phyloP scores from a whole-genome alignment of 192 early-diverging fungal genomes.

The Haplosporangium gracile region DNA sequence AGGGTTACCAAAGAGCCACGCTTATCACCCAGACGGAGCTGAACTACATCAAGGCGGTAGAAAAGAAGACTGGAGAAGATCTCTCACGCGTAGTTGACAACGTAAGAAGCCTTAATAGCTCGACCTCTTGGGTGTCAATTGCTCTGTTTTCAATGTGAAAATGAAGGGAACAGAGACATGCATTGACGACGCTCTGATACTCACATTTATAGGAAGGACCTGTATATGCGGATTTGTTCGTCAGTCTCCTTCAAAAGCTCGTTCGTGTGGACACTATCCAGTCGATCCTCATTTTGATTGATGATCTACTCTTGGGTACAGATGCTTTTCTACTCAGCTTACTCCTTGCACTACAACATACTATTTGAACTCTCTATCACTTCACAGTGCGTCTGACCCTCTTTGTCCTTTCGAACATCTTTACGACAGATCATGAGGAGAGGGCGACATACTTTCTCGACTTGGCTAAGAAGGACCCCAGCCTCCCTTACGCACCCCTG shows the following conservation, averaged over 20 bases:
- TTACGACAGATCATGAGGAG: constrained; percentile 58
- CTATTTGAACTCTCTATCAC: background rate
- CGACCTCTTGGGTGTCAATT: background rate
- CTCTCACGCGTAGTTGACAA: constrained; percentile 57
- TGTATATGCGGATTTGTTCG: constrained; percentile 77
- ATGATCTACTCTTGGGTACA: constrained; percentile 83
- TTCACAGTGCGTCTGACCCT: background rate
- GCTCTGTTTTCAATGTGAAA: background rate
- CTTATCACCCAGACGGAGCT: constrained; percentile 88
- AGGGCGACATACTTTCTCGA: constrained; percentile 59
- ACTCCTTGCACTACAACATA: background rate
- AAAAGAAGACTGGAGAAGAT: constrained; percentile 63
- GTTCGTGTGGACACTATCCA: constrained; percentile 90
- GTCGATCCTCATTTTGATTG: constrained; percentile 87
- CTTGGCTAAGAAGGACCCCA: constrained; percentile 37
- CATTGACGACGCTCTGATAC: background rate
- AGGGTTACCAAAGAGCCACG: constrained; percentile 90
- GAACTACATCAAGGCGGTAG: constrained; percentile 70
- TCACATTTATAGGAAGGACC: constrained; percentile 41
- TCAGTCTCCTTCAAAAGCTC: constrained; percentile 80
- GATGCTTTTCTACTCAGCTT: background rate
- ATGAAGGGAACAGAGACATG: background rate
- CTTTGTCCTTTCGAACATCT: background rate
- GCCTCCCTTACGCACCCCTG: constrained; percentile 61
- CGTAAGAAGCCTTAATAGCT: constrained; percentile 13